Conservation (phyloP, 768 basidiomycete genomes). For the Termitomyces sp. region DNA sequence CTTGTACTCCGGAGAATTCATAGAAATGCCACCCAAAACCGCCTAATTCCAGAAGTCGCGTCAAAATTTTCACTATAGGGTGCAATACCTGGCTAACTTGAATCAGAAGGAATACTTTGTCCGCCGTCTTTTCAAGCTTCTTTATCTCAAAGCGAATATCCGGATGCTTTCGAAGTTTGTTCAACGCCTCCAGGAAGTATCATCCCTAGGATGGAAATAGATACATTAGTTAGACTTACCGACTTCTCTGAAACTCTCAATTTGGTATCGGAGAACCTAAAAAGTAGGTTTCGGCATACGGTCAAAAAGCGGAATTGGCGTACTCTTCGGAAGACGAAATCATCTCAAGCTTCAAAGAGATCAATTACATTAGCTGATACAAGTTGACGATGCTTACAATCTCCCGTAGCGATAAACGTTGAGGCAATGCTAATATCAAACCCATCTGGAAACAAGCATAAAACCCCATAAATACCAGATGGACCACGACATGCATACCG, state of each 20-base stretch:
- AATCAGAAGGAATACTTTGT: conserved; percentile 78
- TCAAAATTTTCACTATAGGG: not conserved
- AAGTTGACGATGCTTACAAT: conserved; percentile 43
- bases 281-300: not conserved
- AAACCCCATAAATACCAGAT: not conserved
- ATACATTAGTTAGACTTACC: conserved; percentile 26
- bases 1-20: conserved; percentile 67
- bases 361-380: not conserved
- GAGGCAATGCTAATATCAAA: conserved; percentile 53
- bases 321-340: conserved; percentile 67
- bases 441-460: conserved; percentile 48
- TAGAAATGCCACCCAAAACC: conserved; percentile 62
- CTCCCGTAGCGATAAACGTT: conserved; percentile 52
- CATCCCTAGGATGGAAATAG: not conserved
- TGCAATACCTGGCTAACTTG: conserved; percentile 42
- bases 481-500: conserved; percentile 33
- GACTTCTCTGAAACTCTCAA: conserved; percentile 73
- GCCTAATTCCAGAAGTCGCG: conserved; percentile 40
- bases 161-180: conserved; percentile 61
- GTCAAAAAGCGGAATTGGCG: conserved; percentile 9
- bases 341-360: conserved; percentile 47
- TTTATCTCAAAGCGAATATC: conserved; percentile 77
- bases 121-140: conserved; percentile 61
- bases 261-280: conserved; percentile 62
- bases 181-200: conserved; percentile 37